These are phyloP conservation scores for Senna siamea DNA, from an alignment of 306 rosid species.

Conservation along the genomic window DNA sequence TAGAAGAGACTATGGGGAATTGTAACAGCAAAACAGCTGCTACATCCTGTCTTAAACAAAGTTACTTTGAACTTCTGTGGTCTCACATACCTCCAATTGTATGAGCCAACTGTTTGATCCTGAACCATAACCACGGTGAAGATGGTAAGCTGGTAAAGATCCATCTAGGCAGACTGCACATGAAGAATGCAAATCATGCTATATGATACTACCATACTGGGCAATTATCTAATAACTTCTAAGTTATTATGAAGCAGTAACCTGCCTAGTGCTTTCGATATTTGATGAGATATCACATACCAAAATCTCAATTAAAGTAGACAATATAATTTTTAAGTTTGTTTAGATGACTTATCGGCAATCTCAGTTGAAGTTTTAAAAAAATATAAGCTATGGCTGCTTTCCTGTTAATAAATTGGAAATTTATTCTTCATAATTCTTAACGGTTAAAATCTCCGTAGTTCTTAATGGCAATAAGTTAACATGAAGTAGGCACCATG, in stretches of 20 bases:
- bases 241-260: conserved; percentile 32
- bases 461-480: background rate
- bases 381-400: too few species aligned
- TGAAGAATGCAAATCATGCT: conserved; percentile 32
- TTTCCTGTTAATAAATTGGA: background rate
- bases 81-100: conserved; percentile 48
- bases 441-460: background rate
- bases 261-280: conserved; percentile 25
- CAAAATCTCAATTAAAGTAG: conserved; percentile 33
- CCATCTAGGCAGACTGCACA: conserved; percentile 57
- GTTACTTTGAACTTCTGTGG: background rate
- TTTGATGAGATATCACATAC: background rate
- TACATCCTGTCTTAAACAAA: conserved; percentile 13
- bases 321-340: conserved; percentile 21
- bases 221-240: conserved; percentile 28
- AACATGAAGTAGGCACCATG: conserved; percentile 7
- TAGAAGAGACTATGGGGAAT: background rate
- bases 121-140: conserved; percentile 56
- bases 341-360: conserved; percentile 34
- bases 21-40: background rate
- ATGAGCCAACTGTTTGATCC: conserved; percentile 60
- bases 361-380: too few species aligned
- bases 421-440: conserved; percentile 17
- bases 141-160: conserved; percentile 55
- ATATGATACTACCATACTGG: conserved; percentile 4